Evolutionary conservation across 78 protist genomes (phyloP), one percentile per base, ranked within the genome.

Genomic region (Blattamonas nauphoetae): DNA sequence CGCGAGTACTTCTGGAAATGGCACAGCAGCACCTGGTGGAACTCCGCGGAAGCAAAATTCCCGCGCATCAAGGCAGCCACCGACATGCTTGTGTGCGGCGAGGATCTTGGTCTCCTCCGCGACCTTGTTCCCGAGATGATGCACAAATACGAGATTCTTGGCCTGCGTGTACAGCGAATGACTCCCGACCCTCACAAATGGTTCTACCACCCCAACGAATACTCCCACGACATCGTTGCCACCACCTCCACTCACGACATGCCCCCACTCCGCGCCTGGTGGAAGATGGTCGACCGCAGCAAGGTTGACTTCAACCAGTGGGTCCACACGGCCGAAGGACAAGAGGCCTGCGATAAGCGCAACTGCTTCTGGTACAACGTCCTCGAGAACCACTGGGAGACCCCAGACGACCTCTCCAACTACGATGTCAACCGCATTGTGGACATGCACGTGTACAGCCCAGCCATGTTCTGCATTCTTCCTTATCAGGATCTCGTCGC

Each of bases 171-270:
- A 43, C 90, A 88, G 86, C 45, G 90, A 32, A 45, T 88, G 81
- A 85, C 90, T 44, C 42, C 45, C 83, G 78, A 78, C 44, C 63
- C 87, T 2, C 1, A 21, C 44, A 33, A 81, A 44, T n/a, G 41
- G 79, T 77, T 42, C 29, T 33, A 1, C 41, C 86, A 84, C 38
- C 2, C 11, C 45, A 84, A 38, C 78, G 34, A 43, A 11, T 88
- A 82, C 44, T 5, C 1, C 34, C 43, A 42, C 81, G 44, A 44
- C 83, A 88, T 2, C 6, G 90, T 88, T 29, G 5, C 63, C 4
- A 79, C 90, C 86, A 55, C 90, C 33, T 3, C 81, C 34, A 88
- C 90, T 41, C 90, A 88, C 81, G 90, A 88, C 84, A 84, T 81
- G 87, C 90, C 90, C 63, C 3, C 90, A 33, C 33, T 88, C 35